Evolutionary conservation across 176 grass and related monocot species (phyloP).

Genomic region (Eleusine indica): DNA sequence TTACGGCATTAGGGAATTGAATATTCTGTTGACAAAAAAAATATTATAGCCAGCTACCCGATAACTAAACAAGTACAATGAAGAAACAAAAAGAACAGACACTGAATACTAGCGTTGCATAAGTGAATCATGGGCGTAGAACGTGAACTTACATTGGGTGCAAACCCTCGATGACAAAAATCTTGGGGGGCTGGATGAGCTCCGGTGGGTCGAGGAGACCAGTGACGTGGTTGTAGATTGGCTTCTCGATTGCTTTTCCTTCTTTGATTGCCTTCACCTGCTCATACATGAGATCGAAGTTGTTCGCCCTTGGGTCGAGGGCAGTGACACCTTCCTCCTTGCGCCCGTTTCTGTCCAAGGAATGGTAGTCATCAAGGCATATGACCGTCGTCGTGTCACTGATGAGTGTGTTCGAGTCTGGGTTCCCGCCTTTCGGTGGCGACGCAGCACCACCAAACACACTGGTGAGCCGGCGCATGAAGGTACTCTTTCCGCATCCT

Average conservation of each 20-base stretch:
- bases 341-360: conserved; percentile 82
- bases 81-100: conserved; percentile 6
- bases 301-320: conserved; percentile 80
- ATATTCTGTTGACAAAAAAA: neutral
- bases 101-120: conserved; percentile 9
- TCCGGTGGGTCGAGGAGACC: conserved; percentile 79
- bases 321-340: conserved; percentile 86
- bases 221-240: conserved; percentile 89
- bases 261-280: conserved; percentile 92
- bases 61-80: conserved; percentile 5
- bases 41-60: conserved; percentile 8
- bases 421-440: conserved; percentile 85
- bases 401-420: conserved; percentile 89
- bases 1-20: neutral
- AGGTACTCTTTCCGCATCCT: conserved; percentile 89
- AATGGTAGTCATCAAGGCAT: conserved; percentile 92
- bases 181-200: conserved; percentile 81
- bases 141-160: conserved; percentile 82
- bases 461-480: conserved; percentile 93
- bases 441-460: conserved; percentile 84
- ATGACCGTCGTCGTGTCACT: conserved; percentile 89
- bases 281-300: conserved; percentile 96
- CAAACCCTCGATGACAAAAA: conserved; percentile 89
- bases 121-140: conserved; percentile 16
- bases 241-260: conserved; percentile 71